Conservation (phyloP, 1,284 basidiomycete genomes). For the Irpex lacteus region DNA sequence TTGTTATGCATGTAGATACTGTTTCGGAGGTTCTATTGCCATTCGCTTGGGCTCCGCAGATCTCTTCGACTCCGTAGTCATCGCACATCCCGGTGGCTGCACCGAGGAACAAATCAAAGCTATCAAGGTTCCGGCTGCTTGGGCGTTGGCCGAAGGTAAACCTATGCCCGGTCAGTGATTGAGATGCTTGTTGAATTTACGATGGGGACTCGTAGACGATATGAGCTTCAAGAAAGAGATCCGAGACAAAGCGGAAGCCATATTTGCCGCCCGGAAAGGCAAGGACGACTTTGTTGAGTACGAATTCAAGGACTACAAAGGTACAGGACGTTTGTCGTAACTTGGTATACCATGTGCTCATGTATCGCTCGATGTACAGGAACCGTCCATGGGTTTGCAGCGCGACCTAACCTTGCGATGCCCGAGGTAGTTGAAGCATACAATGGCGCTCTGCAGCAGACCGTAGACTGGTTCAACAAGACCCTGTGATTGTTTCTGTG, state of each 20-base stretch:
- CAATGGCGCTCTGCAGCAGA: conserved; percentile 35
- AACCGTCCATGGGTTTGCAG: conserved; percentile 47
- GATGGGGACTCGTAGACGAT: conserved; percentile 42
- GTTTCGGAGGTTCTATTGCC: conserved; percentile 52
- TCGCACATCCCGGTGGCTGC: conserved; percentile 53
- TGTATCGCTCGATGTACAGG: conserved; percentile 22
- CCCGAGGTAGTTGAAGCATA: conserved; percentile 40
- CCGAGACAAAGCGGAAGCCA: conserved; percentile 40
- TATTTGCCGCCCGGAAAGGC: conserved; percentile 42
- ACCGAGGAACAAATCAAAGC: conserved; percentile 36
- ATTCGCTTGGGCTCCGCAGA: conserved; percentile 40
- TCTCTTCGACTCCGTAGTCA: conserved; percentile 46
- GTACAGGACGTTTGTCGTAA: conserved; percentile 27
- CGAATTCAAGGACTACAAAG: conserved; percentile 56
- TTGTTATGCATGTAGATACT: conserved; percentile 41
- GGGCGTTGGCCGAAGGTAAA: conserved; percentile 57
- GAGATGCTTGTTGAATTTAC: not conserved
- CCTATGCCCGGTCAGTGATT: not conserved
- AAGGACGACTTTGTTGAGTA: conserved; percentile 44
- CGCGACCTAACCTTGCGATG: conserved; percentile 38
- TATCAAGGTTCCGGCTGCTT: conserved; percentile 50
- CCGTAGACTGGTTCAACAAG: conserved; percentile 36
- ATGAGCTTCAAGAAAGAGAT: conserved; percentile 37
- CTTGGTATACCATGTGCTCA: not conserved
- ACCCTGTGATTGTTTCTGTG: conserved; percentile 13